Evolutionary conservation across 2,329 filamentous ascomycete species (phyloP), one percentile per base, ranked within the genome.

Genomic region (Cladosporium austrohemisphaericum): DNA sequence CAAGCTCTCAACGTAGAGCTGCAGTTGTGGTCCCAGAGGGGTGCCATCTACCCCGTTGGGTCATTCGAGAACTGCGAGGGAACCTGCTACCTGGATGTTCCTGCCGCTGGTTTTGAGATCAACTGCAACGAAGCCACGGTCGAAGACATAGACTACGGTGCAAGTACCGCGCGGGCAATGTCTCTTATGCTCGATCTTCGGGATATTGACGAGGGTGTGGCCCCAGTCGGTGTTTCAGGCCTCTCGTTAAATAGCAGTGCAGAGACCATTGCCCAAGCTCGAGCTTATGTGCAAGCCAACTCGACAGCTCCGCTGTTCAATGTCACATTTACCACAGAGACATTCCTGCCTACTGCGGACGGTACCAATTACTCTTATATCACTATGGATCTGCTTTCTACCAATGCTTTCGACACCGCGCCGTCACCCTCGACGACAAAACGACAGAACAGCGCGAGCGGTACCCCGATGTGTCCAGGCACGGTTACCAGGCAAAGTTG

Each of bases 41-140:
- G 50, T 3, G 53, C 49, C 2, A 36, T 52, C 5, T 49, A 52
- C 22, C n/a, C n/a, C n/a, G 41, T 49, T 0, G 51, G 47, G 10
- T 26, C 11, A 4, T 57, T 50, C 20, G 22, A 16, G 2, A 44
- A 35, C 10, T 58, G 57, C 14, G 44, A 55, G 14, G 57, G 57
- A 3, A 35, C 47, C 3, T 60, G 53, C 22, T 52, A 52, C 16
- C 43, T 57, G 1, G 22, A 54, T 13, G 48, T 60, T 1, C 47
- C 43, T 6, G 57, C 50, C 9, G 51, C 52, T 22, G 56, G 57
- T 2, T 60, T 60, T 28, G 57, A 52, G 14, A 49, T 58, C n/a
- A 53, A 59, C 35, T 60, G 56, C 41, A 47, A 22, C 3, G 51
- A 31, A 9, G 23, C 55, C 3, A 36, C 50, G 2, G 10, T 32